These are phyloP conservation scores for Euphorbia corollata DNA, from an alignment of 441 rosid species.

Conservation along the genomic window DNA sequence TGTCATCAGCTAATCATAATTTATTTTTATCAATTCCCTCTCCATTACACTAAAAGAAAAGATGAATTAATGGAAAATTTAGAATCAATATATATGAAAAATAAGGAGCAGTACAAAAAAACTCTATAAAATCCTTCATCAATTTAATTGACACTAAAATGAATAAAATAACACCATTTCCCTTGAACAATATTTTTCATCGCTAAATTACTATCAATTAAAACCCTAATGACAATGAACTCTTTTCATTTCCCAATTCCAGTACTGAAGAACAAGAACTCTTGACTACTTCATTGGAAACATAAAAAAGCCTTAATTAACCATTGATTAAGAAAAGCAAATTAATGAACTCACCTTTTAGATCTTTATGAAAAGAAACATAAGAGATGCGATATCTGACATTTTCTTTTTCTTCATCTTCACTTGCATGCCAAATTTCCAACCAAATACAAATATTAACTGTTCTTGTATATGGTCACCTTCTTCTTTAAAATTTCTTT, in stretches of 20 bases:
- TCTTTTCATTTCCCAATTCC: neutral
- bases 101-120: too few relatives aligned
- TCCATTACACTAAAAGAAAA: too few relatives aligned
- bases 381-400: neutral
- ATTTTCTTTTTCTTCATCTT: neutral
- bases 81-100: too few relatives aligned
- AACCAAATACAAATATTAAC: neutral
- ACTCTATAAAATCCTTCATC: too few relatives aligned
- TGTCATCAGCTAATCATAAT: too few relatives aligned
- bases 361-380: neutral
- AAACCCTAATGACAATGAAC: neutral
- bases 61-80: too few relatives aligned
- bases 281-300: neutral
- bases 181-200: neutral
- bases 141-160: too few relatives aligned
- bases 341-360: constrained; percentile 4
- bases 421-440: neutral
- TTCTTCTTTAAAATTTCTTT: constrained; percentile 7
- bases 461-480: neutral
- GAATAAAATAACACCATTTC: neutral
- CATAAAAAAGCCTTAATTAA: neutral
- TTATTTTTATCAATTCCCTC: too few relatives aligned
- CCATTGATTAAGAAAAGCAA: neutral
- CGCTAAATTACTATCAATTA: neutral
- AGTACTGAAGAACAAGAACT: neutral